Conservation (phyloP, 805 yeast species). For the Osmozyma mogii region DNA sequence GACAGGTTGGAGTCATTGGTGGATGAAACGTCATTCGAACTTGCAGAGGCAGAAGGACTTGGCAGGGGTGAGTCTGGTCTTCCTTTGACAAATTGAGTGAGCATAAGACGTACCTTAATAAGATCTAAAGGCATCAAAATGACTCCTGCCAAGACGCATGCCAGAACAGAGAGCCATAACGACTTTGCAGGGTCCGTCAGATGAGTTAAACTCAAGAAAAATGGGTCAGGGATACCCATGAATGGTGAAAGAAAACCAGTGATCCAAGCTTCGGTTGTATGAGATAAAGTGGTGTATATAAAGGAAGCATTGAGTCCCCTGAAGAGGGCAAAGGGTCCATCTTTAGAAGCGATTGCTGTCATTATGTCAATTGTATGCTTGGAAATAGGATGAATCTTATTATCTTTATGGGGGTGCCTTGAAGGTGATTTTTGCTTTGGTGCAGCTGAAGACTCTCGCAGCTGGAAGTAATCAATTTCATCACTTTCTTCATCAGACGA, state of each 20-base stretch:
- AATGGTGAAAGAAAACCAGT: conserved; percentile 82
- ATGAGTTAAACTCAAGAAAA: conserved; percentile 72
- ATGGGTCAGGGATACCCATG: conserved; percentile 80
- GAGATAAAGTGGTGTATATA: conserved; percentile 62
- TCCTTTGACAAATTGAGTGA: conserved; percentile 48
- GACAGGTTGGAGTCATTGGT: not conserved
- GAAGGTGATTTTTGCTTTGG: not conserved
- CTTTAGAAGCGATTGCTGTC: conserved; percentile 57
- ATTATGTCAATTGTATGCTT: conserved; percentile 59
- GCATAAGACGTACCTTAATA: conserved; percentile 68
- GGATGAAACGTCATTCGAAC: not conserved
- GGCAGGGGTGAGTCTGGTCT: conserved; percentile 3
- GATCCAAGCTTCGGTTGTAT: conserved; percentile 84
- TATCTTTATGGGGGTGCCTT: conserved; percentile 1
- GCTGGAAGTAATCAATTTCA: conserved; percentile 32
- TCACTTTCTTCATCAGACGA: conserved; percentile 12
- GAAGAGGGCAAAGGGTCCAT: conserved; percentile 64
- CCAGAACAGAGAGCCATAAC: conserved; percentile 58
- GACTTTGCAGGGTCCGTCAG: conserved; percentile 69
- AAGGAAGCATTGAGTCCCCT: conserved; percentile 76
- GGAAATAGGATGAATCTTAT: conserved; percentile 47
- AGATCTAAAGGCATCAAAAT: conserved; percentile 74
- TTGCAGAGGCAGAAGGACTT: conserved; percentile 1
- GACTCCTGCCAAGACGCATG: conserved; percentile 66
- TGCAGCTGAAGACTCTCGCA: conserved; percentile 2